phyloP scores from a whole-genome alignment of 768 basidiomycete species.

The Mrakia gelida region DNA sequence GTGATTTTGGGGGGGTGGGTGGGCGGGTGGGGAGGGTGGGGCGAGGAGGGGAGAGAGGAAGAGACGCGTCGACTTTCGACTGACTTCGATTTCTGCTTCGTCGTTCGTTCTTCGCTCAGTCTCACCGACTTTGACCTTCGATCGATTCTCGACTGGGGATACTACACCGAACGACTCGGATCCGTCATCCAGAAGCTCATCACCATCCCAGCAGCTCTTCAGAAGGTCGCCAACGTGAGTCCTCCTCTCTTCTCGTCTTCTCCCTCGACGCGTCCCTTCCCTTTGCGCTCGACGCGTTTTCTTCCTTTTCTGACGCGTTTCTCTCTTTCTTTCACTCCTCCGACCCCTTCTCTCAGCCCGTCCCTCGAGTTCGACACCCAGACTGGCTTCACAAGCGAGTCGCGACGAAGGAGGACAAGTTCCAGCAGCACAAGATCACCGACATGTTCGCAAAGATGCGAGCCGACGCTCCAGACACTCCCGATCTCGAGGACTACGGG shows the following conservation, averaged over 20 bases:
- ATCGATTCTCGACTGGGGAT: constrained; percentile 93
- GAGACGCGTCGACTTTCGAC: neutral
- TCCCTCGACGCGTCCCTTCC: neutral
- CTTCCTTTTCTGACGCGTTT: neutral
- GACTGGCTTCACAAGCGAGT: constrained; percentile 95
- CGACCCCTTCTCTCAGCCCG: constrained; percentile 51
- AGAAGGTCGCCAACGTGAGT: constrained; percentile 74
- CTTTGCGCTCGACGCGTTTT: neutral
- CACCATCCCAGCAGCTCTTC: constrained; percentile 97
- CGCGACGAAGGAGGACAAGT: constrained; percentile 84
- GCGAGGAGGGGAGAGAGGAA: neutral
- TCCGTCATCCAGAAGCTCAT: constrained; percentile 98
- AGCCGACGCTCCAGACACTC: constrained; percentile 38
- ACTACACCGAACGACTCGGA: constrained; percentile 95
- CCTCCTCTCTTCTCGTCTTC: neutral
- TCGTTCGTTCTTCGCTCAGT: constrained; percentile 42
- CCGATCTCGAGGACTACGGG: constrained; percentile 64
- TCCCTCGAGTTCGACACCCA: constrained; percentile 90
- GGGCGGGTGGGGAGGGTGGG: too few species aligned
- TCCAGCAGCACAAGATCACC: constrained; percentile 95
- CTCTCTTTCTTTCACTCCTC: neutral
- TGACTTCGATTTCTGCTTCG: neutral
- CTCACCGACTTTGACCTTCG: constrained; percentile 83
- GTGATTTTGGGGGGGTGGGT: neutral
- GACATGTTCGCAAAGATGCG: constrained; percentile 70